Percentiles rank a stretch among this genome's conserved stretches.
phyloP scores from a whole-genome alignment of 2,329 filamentous ascomycete genomes.

The Neopestalotiopsis sp. region DNA sequence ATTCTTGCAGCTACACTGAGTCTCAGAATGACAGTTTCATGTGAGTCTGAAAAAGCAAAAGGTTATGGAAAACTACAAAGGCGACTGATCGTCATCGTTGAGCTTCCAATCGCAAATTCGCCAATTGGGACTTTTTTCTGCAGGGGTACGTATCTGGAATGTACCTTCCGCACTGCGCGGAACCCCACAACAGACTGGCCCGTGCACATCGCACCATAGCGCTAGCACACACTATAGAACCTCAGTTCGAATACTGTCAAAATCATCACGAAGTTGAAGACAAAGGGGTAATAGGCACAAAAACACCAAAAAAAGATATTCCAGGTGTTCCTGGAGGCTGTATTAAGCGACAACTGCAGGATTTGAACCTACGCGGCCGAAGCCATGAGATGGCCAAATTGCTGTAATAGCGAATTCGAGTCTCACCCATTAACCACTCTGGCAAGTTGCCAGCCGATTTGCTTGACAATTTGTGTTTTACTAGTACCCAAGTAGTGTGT shows the following conservation, averaged over 20 bases:
- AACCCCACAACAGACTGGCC: not conserved
- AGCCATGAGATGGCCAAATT: constrained; percentile 19
- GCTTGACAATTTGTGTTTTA: not conserved
- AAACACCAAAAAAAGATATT: constrained; percentile 4
- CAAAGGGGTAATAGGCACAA: not conserved
- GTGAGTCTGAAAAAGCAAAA: not conserved
- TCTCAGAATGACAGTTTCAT: not conserved
- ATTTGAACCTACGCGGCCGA: constrained; percentile 22
- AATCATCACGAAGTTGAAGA: not conserved
- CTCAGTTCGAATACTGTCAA: constrained; percentile 1
- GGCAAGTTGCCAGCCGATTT: constrained; percentile 19
- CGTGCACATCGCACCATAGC: not conserved
- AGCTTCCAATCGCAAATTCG: constrained; percentile 1
- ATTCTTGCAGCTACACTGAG: not conserved
- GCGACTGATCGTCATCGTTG: not conserved
- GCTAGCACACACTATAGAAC: not conserved
- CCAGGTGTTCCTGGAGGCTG: constrained; percentile 5
- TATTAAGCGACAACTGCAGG: constrained; percentile 19
- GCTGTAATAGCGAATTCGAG: constrained; percentile 12
- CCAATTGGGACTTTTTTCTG: constrained; percentile 11
- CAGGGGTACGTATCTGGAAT: constrained; percentile 5
- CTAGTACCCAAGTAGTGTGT: not conserved
- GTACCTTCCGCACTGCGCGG: no score
- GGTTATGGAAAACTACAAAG: not conserved
- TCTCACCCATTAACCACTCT: constrained; percentile 22